Evolutionary conservation across 2,329 filamentous ascomycete genomes (phyloP).

Genomic region (Nectriaceae sp.): DNA sequence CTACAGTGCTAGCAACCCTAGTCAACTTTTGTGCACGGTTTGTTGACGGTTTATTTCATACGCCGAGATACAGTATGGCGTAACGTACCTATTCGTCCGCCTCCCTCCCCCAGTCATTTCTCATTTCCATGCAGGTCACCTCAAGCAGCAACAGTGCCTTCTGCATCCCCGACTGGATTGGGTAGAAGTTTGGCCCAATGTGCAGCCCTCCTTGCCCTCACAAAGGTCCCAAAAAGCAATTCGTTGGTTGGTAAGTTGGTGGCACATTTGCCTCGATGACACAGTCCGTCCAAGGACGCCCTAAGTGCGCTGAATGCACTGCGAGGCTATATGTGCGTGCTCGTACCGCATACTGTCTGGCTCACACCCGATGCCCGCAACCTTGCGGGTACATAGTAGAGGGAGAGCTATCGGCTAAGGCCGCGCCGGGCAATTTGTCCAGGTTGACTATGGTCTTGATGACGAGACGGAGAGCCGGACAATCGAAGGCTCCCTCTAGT

Average conservation of each 20-base stretch:
- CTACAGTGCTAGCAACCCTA: too few species aligned
- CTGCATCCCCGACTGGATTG: constrained; percentile 23
- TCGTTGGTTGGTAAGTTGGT: constrained; percentile 9
- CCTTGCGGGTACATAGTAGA: too few species aligned
- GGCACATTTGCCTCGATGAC: too few species aligned
- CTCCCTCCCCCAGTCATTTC: constrained; percentile 7
- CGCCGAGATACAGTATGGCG: background rate
- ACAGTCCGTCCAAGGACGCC: too few species aligned
- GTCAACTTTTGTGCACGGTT: background rate
- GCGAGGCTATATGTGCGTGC: too few species aligned
- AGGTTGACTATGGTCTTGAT: too few species aligned
- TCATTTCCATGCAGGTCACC: constrained; percentile 9
- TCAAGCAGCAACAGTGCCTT: constrained; percentile 15
- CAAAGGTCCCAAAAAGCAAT: constrained; percentile 20
- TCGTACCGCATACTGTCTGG: too few species aligned
- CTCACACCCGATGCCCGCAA: too few species aligned
- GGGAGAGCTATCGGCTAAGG: too few species aligned
- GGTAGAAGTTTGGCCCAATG: constrained; percentile 11
- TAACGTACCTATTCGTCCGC: background rate
- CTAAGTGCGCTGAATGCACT: too few species aligned
- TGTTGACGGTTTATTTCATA: background rate
- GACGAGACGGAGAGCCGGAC: too few species aligned
- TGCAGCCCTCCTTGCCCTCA: background rate
- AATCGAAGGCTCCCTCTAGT: background rate
- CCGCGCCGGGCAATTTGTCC: too few species aligned